Base-by-base conservation (phyloP, 1,284 basidiomycete genomes). In the Cystobasidiaceae sp. region DNA sequence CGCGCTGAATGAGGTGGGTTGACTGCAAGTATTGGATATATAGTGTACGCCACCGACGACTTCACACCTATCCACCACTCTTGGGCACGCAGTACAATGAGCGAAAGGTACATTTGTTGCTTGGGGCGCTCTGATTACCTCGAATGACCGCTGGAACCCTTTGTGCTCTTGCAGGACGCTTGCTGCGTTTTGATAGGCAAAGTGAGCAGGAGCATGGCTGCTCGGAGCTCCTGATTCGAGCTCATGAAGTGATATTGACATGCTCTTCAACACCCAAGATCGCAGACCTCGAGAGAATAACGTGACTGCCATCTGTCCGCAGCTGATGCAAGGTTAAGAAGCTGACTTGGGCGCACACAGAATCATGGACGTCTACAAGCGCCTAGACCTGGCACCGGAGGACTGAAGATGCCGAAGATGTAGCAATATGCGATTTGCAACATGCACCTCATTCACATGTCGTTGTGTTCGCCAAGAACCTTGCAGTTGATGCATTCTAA, bases 401-500 rank as follows among this genome's bases (percentile, higher is more conserved):
- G 66, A 67, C 51, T 67, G 59, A 67, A 25, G 15, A 19, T 39
- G 43, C n/a, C n/a, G n/a, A n/a, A n/a, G n/a, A n/a, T n/a, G n/a
- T n/a, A n/a, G n/a, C n/a, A n/a, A n/a, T n/a, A n/a, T n/a, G n/a
- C n/a, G n/a, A n/a, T n/a, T n/a, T n/a, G n/a, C n/a, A n/a, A n/a
- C n/a, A n/a, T n/a, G n/a, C n/a, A n/a, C n/a, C n/a, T n/a, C n/a
- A n/a, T n/a, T n/a, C n/a, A n/a, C n/a, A n/a, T n/a, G n/a, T n/a
- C n/a, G n/a, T n/a, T n/a, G n/a, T n/a, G n/a, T n/a, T n/a, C n/a
- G n/a, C n/a, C 39, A 60, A n/a, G n/a, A n/a, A n/a, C n/a, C n/a
- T 56, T 43, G 58, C 58, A 60, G 58, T 60, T 60, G 58, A 60
- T 60, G 58, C 58, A 59, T 9, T 30, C n/a, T n/a, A n/a, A n/a